Percentiles rank a stretch among this genome's conserved stretches.
phyloP scores from a whole-genome alignment of 805 yeast species.

The Candida germanica region DNA sequence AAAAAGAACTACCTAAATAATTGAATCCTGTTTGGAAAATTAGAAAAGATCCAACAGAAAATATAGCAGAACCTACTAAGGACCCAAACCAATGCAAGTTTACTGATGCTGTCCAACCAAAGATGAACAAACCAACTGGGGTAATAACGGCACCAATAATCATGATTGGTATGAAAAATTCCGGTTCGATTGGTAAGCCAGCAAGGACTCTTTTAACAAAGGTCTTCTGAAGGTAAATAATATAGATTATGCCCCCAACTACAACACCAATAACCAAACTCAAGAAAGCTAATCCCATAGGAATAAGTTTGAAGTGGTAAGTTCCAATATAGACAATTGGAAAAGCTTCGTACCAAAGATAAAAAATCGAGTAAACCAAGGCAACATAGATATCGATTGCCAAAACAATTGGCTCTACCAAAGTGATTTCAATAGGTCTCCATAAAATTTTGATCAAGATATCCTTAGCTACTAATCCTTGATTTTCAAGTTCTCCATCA shows the following conservation, averaged over 20 bases:
- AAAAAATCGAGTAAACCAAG: constrained; percentile 50
- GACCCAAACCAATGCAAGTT: constrained; percentile 50
- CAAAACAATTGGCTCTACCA: constrained; percentile 54
- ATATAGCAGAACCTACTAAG: constrained; percentile 40
- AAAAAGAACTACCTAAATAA: constrained; percentile 49
- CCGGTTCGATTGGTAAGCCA: constrained; percentile 33
- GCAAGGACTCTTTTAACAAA: constrained; percentile 20
- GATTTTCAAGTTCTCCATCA: constrained; percentile 36
- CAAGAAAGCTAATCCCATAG: constrained; percentile 47
- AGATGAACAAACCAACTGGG: constrained; percentile 43
- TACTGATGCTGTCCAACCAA: constrained; percentile 48
- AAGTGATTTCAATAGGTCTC: constrained; percentile 48
- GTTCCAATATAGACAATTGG: constrained; percentile 50
- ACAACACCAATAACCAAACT: constrained; percentile 47
- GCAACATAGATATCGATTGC: constrained; percentile 52
- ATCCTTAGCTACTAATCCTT: constrained; percentile 45
- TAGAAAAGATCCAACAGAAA: constrained; percentile 37
- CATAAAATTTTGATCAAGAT: too few species aligned
- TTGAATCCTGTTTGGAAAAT: constrained; percentile 52
- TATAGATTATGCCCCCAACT: constrained; percentile 33
- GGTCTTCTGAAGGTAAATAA: constrained; percentile 21
- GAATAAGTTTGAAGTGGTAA: constrained; percentile 45
- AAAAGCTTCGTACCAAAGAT: constrained; percentile 50
- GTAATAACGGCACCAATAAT: constrained; percentile 39
- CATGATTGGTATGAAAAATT: constrained; percentile 38